Conservation (phyloP, 495 filamentous ascomycete species). For the Talaromyces borbonicus region DNA sequence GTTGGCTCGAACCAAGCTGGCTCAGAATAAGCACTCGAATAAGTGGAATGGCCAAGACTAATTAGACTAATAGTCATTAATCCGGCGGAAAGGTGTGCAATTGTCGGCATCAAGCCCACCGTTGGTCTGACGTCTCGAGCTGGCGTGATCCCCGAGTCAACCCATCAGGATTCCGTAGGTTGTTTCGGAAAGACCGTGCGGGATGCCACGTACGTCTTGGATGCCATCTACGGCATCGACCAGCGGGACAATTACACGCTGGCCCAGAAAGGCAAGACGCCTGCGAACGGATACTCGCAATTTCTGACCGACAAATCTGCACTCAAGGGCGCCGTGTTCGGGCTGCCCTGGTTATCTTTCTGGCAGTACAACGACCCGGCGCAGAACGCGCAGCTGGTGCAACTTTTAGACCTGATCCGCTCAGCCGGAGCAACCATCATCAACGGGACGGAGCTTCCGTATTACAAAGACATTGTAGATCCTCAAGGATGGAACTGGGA, state of each 20-base stretch:
- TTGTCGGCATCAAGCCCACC: slow-evolving; percentile 61
- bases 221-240: slow-evolving; percentile 57
- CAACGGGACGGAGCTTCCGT: slow-evolving; percentile 58
- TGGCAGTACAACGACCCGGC: slow-evolving; percentile 48
- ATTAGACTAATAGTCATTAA: slow-evolving; percentile 41
- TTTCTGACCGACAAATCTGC: slow-evolving; percentile 42
- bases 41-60: too few species aligned
- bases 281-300: slow-evolving; percentile 42
- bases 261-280: slow-evolving; percentile 43
- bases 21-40: too few species aligned
- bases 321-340: slow-evolving; percentile 54
- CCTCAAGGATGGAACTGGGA: slow-evolving; percentile 66
- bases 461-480: slow-evolving; percentile 48
- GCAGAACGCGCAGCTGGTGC: slow-evolving; percentile 42
- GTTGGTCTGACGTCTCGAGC: slow-evolving; percentile 53
- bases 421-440: slow-evolving; percentile 56
- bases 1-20: too few species aligned
- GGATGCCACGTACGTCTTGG: slow-evolving; percentile 56
- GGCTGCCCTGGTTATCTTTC: slow-evolving; percentile 60
- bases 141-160: slow-evolving; percentile 54
- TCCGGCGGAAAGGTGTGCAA: slow-evolving; percentile 54
- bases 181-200: slow-evolving; percentile 54
- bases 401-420: slow-evolving; percentile 44
- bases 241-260: slow-evolving; percentile 48
- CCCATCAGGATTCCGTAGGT: slow-evolving; percentile 59